These are phyloP conservation scores for Phytophthora tentaculata DNA, from an alignment of 352 stramenopile genomes.

Conservation along the genomic window DNA sequence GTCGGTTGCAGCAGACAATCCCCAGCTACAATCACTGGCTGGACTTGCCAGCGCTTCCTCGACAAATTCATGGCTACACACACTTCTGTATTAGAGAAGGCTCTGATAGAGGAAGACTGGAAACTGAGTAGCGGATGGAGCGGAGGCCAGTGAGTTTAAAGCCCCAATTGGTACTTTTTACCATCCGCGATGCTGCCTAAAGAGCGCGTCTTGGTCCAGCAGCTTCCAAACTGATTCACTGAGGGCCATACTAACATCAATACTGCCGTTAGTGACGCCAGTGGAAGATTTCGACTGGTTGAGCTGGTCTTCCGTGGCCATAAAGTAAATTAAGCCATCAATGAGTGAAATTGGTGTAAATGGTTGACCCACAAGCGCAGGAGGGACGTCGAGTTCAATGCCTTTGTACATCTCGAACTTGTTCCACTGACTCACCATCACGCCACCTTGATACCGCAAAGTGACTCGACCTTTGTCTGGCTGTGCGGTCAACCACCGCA, in stretches of 20 bases:
- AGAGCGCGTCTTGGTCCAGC: too few relatives aligned
- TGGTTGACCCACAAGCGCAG: constrained; percentile 25
- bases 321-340: constrained; percentile 34
- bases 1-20: neutral
- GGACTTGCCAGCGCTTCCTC: neutral
- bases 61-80: constrained; percentile 3
- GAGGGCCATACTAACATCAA: constrained; percentile 20
- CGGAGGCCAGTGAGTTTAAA: too few relatives aligned
- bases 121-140: constrained; percentile 5
- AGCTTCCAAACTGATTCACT: constrained; percentile 16
- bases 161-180: neutral
- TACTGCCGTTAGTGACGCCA: constrained; percentile 10
- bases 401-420: constrained; percentile 38
- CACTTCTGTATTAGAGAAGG: neutral
- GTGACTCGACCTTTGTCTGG: constrained; percentile 26
- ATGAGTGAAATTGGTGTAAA: constrained; percentile 34
- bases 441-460: constrained; percentile 23
- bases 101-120: constrained; percentile 11
- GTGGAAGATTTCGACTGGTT: neutral
- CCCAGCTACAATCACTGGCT: neutral
- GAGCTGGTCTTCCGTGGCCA: constrained; percentile 32
- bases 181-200: too few relatives aligned
- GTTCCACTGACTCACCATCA: constrained; percentile 34
- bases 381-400: constrained; percentile 20
- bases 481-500: constrained; percentile 30